Evolutionary conservation across 2,329 filamentous ascomycete genomes (phyloP).

Genomic region (Pezicula neosporulosa): DNA sequence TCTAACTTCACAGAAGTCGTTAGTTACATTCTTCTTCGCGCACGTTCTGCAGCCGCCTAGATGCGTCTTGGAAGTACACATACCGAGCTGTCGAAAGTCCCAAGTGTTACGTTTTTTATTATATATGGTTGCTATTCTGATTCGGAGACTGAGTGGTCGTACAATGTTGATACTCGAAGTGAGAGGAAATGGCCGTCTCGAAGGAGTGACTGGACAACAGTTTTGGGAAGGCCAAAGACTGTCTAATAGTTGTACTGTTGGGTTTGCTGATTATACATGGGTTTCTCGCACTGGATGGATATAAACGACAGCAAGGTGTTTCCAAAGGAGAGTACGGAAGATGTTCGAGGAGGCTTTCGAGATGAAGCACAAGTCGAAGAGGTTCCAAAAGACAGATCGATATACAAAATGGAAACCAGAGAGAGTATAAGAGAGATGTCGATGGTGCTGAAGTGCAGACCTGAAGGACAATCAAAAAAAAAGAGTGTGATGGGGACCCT

Average conservation of each 20-base stretch:
- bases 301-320: constrained; percentile 26
- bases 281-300: constrained; percentile 13
- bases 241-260: constrained; percentile 28
- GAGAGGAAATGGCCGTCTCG: constrained; percentile 12
- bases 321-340: constrained; percentile 31
- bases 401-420: constrained; percentile 28
- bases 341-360: constrained; percentile 26
- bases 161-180: constrained; percentile 8
- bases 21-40: constrained; percentile 15
- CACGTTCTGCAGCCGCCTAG: background rate
- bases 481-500: constrained; percentile 28
- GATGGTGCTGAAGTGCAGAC: constrained; percentile 20
- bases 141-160: constrained; percentile 2
- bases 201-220: constrained; percentile 35
- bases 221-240: constrained; percentile 24
- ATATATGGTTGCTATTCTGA: background rate
- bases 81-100: constrained; percentile 5
- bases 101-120: constrained; percentile 1
- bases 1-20: constrained; percentile 13
- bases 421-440: constrained; percentile 29
- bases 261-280: constrained; percentile 30
- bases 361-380: constrained; percentile 29
- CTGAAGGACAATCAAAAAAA: constrained; percentile 21
- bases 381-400: constrained; percentile 28
- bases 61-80: constrained; percentile 12